Conservation (phyloP, 2,329 filamentous ascomycete species). For the Coniella lustricola region DNA sequence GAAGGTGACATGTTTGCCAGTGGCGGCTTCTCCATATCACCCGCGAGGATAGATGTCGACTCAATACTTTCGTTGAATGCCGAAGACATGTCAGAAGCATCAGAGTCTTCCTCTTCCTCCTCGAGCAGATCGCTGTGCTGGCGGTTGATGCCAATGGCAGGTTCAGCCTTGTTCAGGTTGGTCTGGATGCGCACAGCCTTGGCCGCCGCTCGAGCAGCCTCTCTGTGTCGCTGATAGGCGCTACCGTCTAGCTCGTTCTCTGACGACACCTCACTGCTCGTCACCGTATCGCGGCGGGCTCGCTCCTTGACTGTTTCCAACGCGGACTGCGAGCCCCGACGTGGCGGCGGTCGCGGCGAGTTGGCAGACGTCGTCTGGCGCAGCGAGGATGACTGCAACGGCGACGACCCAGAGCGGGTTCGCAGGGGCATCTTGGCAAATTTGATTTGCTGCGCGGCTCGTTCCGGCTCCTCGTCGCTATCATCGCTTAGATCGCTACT, state of each 20-base stretch:
- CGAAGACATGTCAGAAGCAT: constrained; percentile 55
- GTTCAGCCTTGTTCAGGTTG: constrained; percentile 43
- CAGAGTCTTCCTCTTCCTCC: constrained; percentile 50
- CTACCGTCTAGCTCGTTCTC: constrained; percentile 71
- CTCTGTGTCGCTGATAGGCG: constrained; percentile 56
- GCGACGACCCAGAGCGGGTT: constrained; percentile 80
- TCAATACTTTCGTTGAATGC: constrained; percentile 63
- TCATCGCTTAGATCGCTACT: constrained; percentile 82
- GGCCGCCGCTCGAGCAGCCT: constrained; percentile 52
- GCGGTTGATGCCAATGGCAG: constrained; percentile 34
- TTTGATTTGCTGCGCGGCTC: constrained; percentile 82
- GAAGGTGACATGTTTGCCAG: constrained; percentile 40
- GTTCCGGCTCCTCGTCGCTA: constrained; percentile 69
- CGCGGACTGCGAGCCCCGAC: constrained; percentile 65
- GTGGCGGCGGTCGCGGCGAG: constrained; percentile 39
- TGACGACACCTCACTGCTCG: constrained; percentile 76
- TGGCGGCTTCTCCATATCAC: constrained; percentile 51
- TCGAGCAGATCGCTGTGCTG: constrained; percentile 45
- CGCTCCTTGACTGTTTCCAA: constrained; percentile 64
- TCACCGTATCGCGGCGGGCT: constrained; percentile 66
- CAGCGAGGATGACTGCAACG: constrained; percentile 61
- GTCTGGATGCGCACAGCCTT: constrained; percentile 46
- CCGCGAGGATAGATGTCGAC: constrained; percentile 63
- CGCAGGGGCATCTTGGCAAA: constrained; percentile 94
- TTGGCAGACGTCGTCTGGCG: constrained; percentile 45